Evolutionary conservation across 2,329 filamentous ascomycete genomes (phyloP).

Genomic region (Sarocladiaceae sp.): DNA sequence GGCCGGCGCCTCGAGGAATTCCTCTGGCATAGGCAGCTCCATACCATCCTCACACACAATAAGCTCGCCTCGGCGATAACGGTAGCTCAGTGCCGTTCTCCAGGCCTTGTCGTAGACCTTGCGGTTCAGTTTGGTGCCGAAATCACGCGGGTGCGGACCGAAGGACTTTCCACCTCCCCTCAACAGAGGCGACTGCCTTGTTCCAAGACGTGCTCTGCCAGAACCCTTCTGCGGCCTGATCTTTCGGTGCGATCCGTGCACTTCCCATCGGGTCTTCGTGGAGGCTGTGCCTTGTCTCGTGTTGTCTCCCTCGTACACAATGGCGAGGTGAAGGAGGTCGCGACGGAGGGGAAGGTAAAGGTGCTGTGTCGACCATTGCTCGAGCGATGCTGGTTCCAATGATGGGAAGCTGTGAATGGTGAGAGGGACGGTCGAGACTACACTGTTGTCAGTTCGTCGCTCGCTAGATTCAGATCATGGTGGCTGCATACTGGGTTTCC

Average conservation of each 20-base stretch:
- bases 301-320: slow-evolving; percentile 88
- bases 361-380: slow-evolving; percentile 75
- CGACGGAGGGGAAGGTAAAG: slow-evolving; percentile 82
- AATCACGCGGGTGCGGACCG: slow-evolving; percentile 90
- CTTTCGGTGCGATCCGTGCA: slow-evolving; percentile 80
- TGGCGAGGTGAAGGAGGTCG: slow-evolving; percentile 88
- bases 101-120: slow-evolving; percentile 96
- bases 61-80: slow-evolving; percentile 82
- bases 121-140: slow-evolving; percentile 73
- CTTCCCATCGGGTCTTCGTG: slow-evolving; percentile 76
- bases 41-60: slow-evolving; percentile 77
- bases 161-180: slow-evolving; percentile 83
- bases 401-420: slow-evolving; percentile 89
- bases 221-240: slow-evolving; percentile 82
- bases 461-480: neutral
- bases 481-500: slow-evolving; percentile 38
- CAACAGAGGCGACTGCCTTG: slow-evolving; percentile 76
- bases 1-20: slow-evolving; percentile 40
- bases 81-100: slow-evolving; percentile 89
- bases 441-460: slow-evolving; percentile 12
- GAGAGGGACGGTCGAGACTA: slow-evolving; percentile 65
- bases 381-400: slow-evolving; percentile 76
- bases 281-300: slow-evolving; percentile 83
- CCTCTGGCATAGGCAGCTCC: slow-evolving; percentile 56
- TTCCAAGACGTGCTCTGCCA: slow-evolving; percentile 74